These are phyloP conservation scores for Binderoboletus segoi DNA, from an alignment of 1,284 basidiomycete species.

Conservation along the genomic window DNA sequence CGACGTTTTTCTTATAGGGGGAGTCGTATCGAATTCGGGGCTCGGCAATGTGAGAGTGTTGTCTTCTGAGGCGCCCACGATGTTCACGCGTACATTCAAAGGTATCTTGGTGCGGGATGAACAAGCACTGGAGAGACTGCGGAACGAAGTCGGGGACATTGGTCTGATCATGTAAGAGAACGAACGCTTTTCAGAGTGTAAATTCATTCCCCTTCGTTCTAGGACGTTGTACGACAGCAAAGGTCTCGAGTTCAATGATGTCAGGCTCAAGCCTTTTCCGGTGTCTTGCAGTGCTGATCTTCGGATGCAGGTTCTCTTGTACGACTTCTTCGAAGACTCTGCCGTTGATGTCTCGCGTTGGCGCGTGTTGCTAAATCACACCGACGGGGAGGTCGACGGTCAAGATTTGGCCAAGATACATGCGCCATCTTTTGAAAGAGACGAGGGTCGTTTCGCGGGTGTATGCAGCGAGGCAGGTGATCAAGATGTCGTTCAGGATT, in stretches of 20 bases:
- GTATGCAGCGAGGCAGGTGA: constrained; percentile 59
- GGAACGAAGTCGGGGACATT: constrained; percentile 58
- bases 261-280: constrained; percentile 29
- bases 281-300: neutral
- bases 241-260: constrained; percentile 74
- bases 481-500: neutral
- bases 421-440: constrained; percentile 49
- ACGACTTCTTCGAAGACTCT: constrained; percentile 73
- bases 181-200: neutral
- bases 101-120: constrained; percentile 73
- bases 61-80: neutral
- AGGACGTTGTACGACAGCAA: constrained; percentile 78
- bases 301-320: constrained; percentile 59
- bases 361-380: constrained; percentile 57
- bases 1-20: constrained; percentile 37
- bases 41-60: constrained; percentile 57
- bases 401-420: constrained; percentile 19
- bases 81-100: constrained; percentile 25
- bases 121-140: constrained; percentile 49
- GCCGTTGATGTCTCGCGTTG: constrained; percentile 51
- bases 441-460: constrained; percentile 54
- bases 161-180: constrained; percentile 60
- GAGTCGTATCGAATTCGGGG: constrained; percentile 63
- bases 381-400: constrained; percentile 28
- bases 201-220: neutral